Base-by-base conservation (phyloP, 2,329 filamentous ascomycete genomes). In the Exophiala sp. region DNA sequence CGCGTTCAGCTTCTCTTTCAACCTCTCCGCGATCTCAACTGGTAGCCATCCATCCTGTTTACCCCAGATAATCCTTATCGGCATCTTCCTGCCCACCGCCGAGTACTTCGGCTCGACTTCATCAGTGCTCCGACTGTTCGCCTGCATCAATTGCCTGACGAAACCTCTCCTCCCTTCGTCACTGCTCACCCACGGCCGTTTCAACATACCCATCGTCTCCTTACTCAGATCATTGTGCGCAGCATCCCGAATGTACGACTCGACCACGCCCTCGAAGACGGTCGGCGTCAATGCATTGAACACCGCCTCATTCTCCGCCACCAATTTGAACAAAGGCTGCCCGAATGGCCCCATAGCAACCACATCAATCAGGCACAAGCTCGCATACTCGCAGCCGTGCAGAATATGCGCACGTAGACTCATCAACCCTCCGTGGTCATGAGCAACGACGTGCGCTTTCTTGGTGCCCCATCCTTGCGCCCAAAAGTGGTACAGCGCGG, bases 61-160 rank as follows among this genome's bases (percentile, higher is more conserved):
- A 1, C 74, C 75, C 75, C 75, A 77, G 6, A 77, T 66, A 4
- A 78, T 64, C 54, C 67, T 72, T 4, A 76, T 69, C 0, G 72
- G 71, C 9, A 73, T 55, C 11, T 53, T 64, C 9, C 9, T 36
- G 5, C 73, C 68, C 1, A 76, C 65, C 21, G 68, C 64, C 2
- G 62, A 50, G 42, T 76, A 73, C 60, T 65, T 63, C 10, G 59
- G 63, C 49, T 75, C 72, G n/a, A 77, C 69, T 32, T 69, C 69
- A 2, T 55, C 65, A 3, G 58, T 64, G 16, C 44, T 56, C 21
- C 66, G 61, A 45, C 62, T 63, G 55, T 69, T 65, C 1, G 70
- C 71, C 60, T 72, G 69, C 20, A 65, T 60, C 50, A 78, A 66
- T 58, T 77, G 71, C 34, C 70, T 56, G 5, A 77, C 63, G 53